Percentiles rank a stretch among this genome's conserved stretches.
Evolutionary conservation across 495 filamentous ascomycete genomes (phyloP).

Genomic region (Penicillium simplicissimum): DNA sequence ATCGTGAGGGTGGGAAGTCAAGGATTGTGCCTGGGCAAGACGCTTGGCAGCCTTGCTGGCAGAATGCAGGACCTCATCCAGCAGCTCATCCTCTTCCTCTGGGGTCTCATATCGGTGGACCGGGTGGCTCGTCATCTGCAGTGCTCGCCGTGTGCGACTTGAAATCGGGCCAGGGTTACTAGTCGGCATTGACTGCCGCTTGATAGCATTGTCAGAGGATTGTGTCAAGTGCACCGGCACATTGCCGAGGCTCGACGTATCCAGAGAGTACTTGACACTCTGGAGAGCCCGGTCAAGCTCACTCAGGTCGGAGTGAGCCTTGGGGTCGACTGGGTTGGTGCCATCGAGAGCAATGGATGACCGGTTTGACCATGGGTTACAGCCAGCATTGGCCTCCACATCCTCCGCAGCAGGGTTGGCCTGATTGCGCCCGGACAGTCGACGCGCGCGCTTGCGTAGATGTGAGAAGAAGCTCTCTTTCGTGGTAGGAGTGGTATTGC

Average conservation of each 20-base stretch:
- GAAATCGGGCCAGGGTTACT: conserved; percentile 64
- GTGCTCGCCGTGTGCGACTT: conserved; percentile 77
- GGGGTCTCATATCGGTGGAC: conserved; percentile 86
- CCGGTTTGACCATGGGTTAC: conserved; percentile 83
- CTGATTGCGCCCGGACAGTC: conserved; percentile 89
- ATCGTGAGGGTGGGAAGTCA: conserved; percentile 40
- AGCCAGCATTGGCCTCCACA: conserved; percentile 87
- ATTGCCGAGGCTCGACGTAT: conserved; percentile 51
- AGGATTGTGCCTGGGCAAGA: conserved; percentile 50
- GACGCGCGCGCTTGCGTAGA: conserved; percentile 86
- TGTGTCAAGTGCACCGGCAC: conserved; percentile 47
- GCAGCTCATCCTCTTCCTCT: conserved; percentile 93
- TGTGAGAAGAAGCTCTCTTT: conserved; percentile 98
- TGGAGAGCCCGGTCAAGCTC: conserved; percentile 82
- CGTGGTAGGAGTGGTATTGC: conserved; percentile 60
- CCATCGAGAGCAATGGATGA: conserved; percentile 81
- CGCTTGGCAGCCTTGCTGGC: conserved; percentile 57
- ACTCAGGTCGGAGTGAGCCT: conserved; percentile 50
- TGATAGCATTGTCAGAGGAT: conserved; percentile 48
- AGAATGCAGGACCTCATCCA: conserved; percentile 76
- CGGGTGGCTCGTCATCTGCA: conserved; percentile 73
- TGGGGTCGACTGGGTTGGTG: conserved; percentile 47
- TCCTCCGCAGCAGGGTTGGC: conserved; percentile 75
- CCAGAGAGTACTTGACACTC: conserved; percentile 63
- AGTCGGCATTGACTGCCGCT: conserved; percentile 75